These are phyloP conservation scores for Podospora didyma DNA, from an alignment of 495 filamentous ascomycete genomes.

Conservation along the genomic window DNA sequence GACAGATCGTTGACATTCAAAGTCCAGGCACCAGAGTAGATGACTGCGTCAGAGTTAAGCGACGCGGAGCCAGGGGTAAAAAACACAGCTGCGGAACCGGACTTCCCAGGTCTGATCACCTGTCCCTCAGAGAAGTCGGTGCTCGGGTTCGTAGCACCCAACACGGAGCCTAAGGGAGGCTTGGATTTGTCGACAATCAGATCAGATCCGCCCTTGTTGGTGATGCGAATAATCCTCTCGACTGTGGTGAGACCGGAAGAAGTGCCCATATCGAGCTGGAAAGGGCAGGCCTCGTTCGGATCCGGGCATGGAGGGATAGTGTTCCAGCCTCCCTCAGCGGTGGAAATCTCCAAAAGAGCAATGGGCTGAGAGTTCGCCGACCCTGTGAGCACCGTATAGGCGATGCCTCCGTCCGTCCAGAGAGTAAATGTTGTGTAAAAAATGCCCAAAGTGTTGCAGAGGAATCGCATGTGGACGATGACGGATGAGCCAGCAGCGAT, in stretches of 20 bases:
- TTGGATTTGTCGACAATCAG: conserved; percentile 26
- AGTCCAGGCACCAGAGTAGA: conserved; percentile 32
- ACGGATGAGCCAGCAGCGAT: conserved; percentile 24
- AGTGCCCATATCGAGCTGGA: conserved; percentile 17
- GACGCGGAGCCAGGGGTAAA: conserved; percentile 23
- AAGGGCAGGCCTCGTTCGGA: conserved; percentile 12
- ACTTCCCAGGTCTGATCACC: conserved; percentile 22
- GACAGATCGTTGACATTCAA: conserved; percentile 39
- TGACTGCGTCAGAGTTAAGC: conserved; percentile 19
- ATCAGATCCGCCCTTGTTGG: conserved; percentile 32
- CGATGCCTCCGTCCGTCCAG: conserved; percentile 29
- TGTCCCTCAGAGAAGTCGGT: conserved; percentile 33
- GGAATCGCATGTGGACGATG: conserved; percentile 27
- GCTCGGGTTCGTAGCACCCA: conserved; percentile 27
- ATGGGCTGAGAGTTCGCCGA: conserved; percentile 22
- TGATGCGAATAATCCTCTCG: conserved; percentile 26
- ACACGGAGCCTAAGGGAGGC: conserved; percentile 24
- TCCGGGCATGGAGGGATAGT: conserved; percentile 17
- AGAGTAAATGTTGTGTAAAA: conserved; percentile 24
- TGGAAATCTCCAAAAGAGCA: conserved; percentile 10
- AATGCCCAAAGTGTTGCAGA: conserved; percentile 18
- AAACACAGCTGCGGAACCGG: conserved; percentile 23
- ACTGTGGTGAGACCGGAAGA: conserved; percentile 10
- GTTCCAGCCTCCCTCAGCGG: conserved; percentile 9
- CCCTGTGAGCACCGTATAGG: conserved; percentile 24